These are phyloP conservation scores for Colletotrichum tabaci DNA, from an alignment of 2,329 filamentous ascomycete species.

Conservation along the genomic window DNA sequence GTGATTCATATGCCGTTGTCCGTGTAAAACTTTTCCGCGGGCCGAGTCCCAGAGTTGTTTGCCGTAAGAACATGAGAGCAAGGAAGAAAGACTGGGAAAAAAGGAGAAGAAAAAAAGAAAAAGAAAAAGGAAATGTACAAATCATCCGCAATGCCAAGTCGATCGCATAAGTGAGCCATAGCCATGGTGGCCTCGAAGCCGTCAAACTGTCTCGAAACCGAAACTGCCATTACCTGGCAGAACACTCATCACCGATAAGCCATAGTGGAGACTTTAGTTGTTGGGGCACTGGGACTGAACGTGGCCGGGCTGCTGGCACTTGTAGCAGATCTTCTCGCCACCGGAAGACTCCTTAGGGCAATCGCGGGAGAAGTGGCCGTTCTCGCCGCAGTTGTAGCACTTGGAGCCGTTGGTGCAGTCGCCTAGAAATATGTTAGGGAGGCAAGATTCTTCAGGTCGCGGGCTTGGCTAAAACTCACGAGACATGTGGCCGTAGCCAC, in stretches of 20 bases:
- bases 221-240: constrained; percentile 27
- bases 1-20: constrained; percentile 43
- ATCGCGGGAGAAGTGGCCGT: constrained; percentile 94
- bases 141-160: constrained; percentile 41
- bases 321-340: constrained; percentile 98
- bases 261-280: constrained; percentile 64
- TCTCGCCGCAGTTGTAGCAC: constrained; percentile 99
- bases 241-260: constrained; percentile 41
- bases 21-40: constrained; percentile 43
- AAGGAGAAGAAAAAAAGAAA: constrained; percentile 14
- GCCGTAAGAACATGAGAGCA: constrained; percentile 38
- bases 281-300: constrained; percentile 95
- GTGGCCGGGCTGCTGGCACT: constrained; percentile 88
- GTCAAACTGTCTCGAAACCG: constrained; percentile 32
- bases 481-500: constrained; percentile 96
- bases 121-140: constrained; percentile 37
- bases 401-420: constrained; percentile 99
- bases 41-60: constrained; percentile 41
- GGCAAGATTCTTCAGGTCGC: neutral
- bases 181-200: constrained; percentile 29
- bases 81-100: constrained; percentile 27
- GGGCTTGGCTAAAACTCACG: constrained; percentile 65
- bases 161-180: constrained; percentile 37
- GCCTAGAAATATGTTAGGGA: constrained; percentile 56
- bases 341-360: constrained; percentile 92